Conservation (phyloP, 2,329 filamentous ascomycete species). For the Metarhizium guizhouense region DNA sequence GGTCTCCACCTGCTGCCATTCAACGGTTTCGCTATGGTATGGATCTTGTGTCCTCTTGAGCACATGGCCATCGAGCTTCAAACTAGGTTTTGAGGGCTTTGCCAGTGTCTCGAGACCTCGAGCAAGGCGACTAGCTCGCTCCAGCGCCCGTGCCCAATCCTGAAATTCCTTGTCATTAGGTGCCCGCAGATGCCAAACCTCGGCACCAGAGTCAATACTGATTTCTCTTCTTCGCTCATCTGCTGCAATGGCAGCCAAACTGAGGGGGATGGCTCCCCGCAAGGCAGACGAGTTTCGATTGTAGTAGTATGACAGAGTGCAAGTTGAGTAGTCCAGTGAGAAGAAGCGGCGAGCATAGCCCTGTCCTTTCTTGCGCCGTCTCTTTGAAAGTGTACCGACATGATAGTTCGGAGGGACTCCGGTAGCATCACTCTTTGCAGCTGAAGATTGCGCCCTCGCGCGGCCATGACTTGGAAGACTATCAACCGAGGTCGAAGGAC, state of each 20-base stretch:
- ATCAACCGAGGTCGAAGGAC: slow-evolving; percentile 47
- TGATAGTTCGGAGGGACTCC: slow-evolving; percentile 51
- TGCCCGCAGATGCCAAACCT: slow-evolving; percentile 91
- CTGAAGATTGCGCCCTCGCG: slow-evolving; percentile 38
- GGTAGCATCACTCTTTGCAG: slow-evolving; percentile 42
- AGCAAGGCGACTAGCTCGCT: slow-evolving; percentile 65
- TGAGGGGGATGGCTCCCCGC: slow-evolving; percentile 84
- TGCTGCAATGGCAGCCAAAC: slow-evolving; percentile 80
- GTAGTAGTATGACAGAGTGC: slow-evolving; percentile 92
- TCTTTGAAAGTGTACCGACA: slow-evolving; percentile 79
- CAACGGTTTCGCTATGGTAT: slow-evolving; percentile 56
- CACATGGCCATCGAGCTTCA: slow-evolving; percentile 19
- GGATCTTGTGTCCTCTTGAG: slow-evolving; percentile 20
- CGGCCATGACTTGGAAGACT: slow-evolving; percentile 44
- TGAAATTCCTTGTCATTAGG: slow-evolving; percentile 76
- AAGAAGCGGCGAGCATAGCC: slow-evolving; percentile 92
- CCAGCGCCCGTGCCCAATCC: slow-evolving; percentile 78
- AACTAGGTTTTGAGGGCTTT: slow-evolving; percentile 16
- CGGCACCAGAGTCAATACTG: slow-evolving; percentile 91
- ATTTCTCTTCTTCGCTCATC: slow-evolving; percentile 86
- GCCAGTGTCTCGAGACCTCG: slow-evolving; percentile 38
- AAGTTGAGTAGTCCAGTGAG: slow-evolving; percentile 88
- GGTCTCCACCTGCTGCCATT: slow-evolving; percentile 81
- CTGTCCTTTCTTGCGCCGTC: slow-evolving; percentile 86
- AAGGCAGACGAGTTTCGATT: slow-evolving; percentile 88